Conservation (phyloP, 441 rosid species). For the Adansonia rubrostipa region DNA sequence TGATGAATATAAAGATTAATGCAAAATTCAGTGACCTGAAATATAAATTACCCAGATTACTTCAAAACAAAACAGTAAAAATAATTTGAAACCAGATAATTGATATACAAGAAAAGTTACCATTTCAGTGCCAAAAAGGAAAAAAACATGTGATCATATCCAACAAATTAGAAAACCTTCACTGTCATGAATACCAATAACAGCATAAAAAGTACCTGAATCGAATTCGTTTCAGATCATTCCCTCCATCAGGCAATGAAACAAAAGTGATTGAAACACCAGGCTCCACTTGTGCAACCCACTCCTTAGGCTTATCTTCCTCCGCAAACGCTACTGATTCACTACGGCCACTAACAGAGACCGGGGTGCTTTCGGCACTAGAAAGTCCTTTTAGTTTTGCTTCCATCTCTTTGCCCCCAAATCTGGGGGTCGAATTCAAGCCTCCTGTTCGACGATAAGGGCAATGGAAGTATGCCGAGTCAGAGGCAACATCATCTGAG, state of each 20-base stretch:
- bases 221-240: constrained; percentile 83
- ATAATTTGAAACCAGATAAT: constrained; percentile 12
- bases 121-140: constrained; percentile 25
- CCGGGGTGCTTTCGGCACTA: constrained; percentile 87
- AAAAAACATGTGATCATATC: constrained; percentile 16
- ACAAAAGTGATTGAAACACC: constrained; percentile 89
- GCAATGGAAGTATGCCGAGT: constrained; percentile 61
- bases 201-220: constrained; percentile 55
- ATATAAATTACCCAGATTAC: no score
- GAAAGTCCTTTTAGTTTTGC: constrained; percentile 71
- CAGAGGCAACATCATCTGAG: constrained; percentile 62
- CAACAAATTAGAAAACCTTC: constrained; percentile 30
- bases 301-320: constrained; percentile 89
- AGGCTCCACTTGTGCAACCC: constrained; percentile 97
- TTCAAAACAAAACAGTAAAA: constrained; percentile 7
- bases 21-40: no score
- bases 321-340: constrained; percentile 73
- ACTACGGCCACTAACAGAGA: constrained; percentile 72
- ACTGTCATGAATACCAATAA: constrained; percentile 28
- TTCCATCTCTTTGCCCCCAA: constrained; percentile 80
- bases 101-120: background rate
- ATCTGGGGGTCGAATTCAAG: constrained; percentile 59
- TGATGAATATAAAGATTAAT: no score
- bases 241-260: constrained; percentile 79
- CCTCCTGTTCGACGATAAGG: constrained; percentile 76